A percentile compares a stretch with the other conserved stretches of the same genome.
Evolutionary conservation across 805 yeast genomes (phyloP).

Genomic region (Tetrapisispora fleetii): DNA sequence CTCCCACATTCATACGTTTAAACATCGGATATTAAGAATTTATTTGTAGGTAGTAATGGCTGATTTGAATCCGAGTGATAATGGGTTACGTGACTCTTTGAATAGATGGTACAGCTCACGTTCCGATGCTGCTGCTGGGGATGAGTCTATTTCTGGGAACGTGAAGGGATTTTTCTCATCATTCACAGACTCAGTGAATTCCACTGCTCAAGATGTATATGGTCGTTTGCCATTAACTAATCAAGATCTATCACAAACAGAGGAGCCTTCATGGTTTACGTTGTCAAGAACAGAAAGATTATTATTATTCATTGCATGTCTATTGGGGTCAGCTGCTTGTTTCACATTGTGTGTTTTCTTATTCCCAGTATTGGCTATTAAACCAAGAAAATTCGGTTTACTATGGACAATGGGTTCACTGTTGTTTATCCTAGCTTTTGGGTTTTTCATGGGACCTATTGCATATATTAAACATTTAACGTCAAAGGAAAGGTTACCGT

Average conservation of each 20-base stretch:
- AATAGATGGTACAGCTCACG: constrained; percentile 31
- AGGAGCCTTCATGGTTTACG: constrained; percentile 70
- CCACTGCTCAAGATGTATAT: constrained; percentile 47
- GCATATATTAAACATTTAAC: constrained; percentile 65
- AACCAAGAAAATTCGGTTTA: constrained; percentile 85
- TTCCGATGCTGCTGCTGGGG: constrained; percentile 9
- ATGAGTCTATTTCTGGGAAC: constrained; percentile 1
- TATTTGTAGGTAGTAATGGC: not conserved
- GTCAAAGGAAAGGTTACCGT: constrained; percentile 67
- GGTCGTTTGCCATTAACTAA: constrained; percentile 55
- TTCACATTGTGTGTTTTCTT: constrained; percentile 72
- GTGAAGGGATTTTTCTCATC: constrained; percentile 31
- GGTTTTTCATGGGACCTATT: constrained; percentile 86
- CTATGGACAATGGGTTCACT: constrained; percentile 89
- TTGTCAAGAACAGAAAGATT: constrained; percentile 72
- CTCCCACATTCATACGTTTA: too few relatives aligned
- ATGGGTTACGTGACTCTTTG: constrained; percentile 30
- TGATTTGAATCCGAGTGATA: constrained; percentile 1
- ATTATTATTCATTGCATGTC: constrained; percentile 64
- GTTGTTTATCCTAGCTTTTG: constrained; percentile 80
- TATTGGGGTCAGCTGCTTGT: constrained; percentile 69
- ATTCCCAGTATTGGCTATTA: constrained; percentile 80
- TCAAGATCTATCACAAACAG: constrained; percentile 35
- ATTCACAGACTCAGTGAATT: constrained; percentile 32
- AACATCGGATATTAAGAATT: too few relatives aligned